Evolutionary conservation across 2,329 filamentous ascomycete genomes (phyloP).

Genomic region (Phaeosphaeriaceae sp.): DNA sequence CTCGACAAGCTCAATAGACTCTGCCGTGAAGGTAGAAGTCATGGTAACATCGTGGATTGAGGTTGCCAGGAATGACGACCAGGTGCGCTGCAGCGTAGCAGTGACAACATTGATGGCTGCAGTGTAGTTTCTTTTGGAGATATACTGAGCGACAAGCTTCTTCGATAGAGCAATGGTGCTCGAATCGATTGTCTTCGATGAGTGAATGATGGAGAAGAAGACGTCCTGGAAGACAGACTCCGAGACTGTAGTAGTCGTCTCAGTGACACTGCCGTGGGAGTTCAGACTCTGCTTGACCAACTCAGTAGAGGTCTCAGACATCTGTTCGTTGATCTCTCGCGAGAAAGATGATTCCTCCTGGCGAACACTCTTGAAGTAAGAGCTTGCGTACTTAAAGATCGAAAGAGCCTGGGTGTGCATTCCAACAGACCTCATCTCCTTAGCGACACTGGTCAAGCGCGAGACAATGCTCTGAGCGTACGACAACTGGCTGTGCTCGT

Average conservation of each 20-base stretch:
- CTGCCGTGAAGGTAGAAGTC: slow-evolving; percentile 53
- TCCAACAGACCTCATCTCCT: slow-evolving; percentile 56
- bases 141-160: slow-evolving; percentile 52
- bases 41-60: slow-evolving; percentile 56
- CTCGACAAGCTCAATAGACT: slow-evolving; percentile 57
- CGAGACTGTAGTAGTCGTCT: slow-evolving; percentile 47
- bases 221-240: slow-evolving; percentile 56
- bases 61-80: slow-evolving; percentile 56
- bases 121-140: slow-evolving; percentile 56
- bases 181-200: slow-evolving; percentile 50
- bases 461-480: slow-evolving; percentile 48
- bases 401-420: slow-evolving; percentile 55
- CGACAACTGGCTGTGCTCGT: slow-evolving; percentile 53
- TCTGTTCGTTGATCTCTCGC: slow-evolving; percentile 51
- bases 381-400: slow-evolving; percentile 54
- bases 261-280: slow-evolving; percentile 42
- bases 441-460: slow-evolving; percentile 51
- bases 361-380: slow-evolving; percentile 42
- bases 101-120: slow-evolving; percentile 58
- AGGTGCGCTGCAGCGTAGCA: slow-evolving; percentile 54
- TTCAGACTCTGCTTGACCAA: slow-evolving; percentile 50
- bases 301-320: slow-evolving; percentile 53
- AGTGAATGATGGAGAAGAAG: slow-evolving; percentile 51
- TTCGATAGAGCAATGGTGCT: slow-evolving; percentile 53
- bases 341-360: slow-evolving; percentile 50